Evolutionary conservation across 768 basidiomycete species (phyloP).

Genomic region (Tulasnella sp.): DNA sequence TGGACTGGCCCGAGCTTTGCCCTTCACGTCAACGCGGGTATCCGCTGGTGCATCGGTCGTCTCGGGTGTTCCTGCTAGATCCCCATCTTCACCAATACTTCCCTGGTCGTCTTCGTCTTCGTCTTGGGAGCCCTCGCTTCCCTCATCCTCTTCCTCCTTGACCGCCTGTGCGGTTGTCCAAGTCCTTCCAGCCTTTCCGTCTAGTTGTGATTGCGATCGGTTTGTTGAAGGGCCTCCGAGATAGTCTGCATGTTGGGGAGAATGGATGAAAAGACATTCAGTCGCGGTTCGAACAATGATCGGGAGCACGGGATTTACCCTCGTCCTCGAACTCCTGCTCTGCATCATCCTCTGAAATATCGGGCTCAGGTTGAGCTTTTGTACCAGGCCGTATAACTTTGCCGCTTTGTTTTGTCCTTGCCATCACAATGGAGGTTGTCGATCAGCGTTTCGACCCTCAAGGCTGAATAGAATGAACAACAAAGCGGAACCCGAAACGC

Average conservation of each 20-base stretch:
- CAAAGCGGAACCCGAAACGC: too few relatives aligned
- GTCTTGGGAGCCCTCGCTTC: neutral
- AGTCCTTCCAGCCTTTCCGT: neutral
- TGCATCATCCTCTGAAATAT: neutral
- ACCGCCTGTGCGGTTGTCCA: neutral
- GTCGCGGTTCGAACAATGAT: neutral
- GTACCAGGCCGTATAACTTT: neutral
- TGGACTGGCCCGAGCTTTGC: too few relatives aligned
- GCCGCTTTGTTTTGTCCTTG: too few relatives aligned
- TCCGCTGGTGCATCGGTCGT: too few relatives aligned
- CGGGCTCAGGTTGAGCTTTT: conserved; percentile 3
- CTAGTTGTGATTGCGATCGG: neutral
- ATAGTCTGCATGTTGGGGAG: too few relatives aligned
- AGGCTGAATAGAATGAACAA: too few relatives aligned
- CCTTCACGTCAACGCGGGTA: too few relatives aligned
- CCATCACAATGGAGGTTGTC: too few relatives aligned
- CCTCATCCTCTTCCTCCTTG: neutral
- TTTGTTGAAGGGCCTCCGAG: neutral
- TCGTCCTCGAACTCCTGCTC: neutral
- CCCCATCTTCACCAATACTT: neutral
- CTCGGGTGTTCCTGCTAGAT: too few relatives aligned
- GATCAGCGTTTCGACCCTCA: too few relatives aligned
- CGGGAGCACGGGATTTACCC: neutral
- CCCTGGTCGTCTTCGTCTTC: neutral
- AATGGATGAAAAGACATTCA: too few relatives aligned